Evolutionary conservation across 169 alveolate genomes (phyloP).

Genomic region (Perkinsus chesapeaki): DNA sequence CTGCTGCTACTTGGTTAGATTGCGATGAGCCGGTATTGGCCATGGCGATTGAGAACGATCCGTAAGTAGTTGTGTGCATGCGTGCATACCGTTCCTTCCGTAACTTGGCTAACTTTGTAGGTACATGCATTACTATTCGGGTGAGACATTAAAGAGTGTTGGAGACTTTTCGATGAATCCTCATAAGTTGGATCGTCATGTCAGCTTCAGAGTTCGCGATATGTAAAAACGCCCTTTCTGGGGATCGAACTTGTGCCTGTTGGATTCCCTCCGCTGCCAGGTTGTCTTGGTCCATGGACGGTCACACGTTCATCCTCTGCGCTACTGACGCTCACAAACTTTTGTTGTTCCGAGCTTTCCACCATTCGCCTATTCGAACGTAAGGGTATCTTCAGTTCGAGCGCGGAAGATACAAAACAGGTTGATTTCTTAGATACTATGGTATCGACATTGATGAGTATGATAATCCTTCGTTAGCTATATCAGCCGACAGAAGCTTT

Average conservation of each 20-base stretch:
- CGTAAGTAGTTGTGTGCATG: slow-evolving; percentile 2
- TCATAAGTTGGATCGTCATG: not conserved
- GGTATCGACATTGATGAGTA: not conserved
- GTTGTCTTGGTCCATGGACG: not conserved
- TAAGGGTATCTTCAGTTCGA: not conserved
- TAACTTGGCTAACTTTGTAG: not conserved
- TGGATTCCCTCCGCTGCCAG: not conserved
- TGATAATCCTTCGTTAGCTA: not conserved
- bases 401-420: not conserved
- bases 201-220: not conserved
- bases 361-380: not conserved
- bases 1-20: not conserved
- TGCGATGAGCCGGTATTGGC: not conserved
- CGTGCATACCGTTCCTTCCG: not conserved
- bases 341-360: not conserved
- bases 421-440: not conserved
- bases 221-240: not conserved
- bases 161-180: not conserved
- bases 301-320: not conserved
- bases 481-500: not conserved
- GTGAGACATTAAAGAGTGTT: not conserved
- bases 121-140: not conserved
- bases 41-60: not conserved
- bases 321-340: not conserved
- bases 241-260: not conserved